Conservation (phyloP, 805 yeast genomes). For the Ogataea ramenticola region DNA sequence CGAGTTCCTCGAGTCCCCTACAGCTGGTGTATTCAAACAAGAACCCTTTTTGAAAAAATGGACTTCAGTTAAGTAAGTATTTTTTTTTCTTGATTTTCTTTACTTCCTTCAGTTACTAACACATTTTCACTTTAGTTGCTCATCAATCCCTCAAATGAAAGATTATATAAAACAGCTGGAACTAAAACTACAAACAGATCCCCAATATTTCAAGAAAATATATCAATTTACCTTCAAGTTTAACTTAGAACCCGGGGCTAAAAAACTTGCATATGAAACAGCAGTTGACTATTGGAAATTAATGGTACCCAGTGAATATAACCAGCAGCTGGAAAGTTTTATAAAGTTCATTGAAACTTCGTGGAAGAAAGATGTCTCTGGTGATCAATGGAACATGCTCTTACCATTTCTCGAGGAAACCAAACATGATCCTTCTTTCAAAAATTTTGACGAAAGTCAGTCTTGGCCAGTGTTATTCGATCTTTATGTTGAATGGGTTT, state of each 20-base stretch:
- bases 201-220: constrained; percentile 42
- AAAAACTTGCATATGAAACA: constrained; percentile 47
- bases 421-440: constrained; percentile 44
- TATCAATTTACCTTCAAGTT: constrained; percentile 70
- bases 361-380: constrained; percentile 44
- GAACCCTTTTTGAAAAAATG: constrained; percentile 52
- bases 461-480: constrained; percentile 94
- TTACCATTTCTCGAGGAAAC: constrained; percentile 52
- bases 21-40: constrained; percentile 52
- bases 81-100: background rate
- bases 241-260: constrained; percentile 52
- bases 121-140: too few species aligned
- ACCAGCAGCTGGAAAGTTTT: constrained; percentile 44
- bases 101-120: background rate
- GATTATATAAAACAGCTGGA: constrained; percentile 26
- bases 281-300: constrained; percentile 77
- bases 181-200: constrained; percentile 26
- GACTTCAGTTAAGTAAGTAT: constrained; percentile 27
- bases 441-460: constrained; percentile 64
- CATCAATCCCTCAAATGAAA: constrained; percentile 41
- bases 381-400: constrained; percentile 85
- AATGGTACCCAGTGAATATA: constrained; percentile 35
- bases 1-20: constrained; percentile 57
- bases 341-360: constrained; percentile 39
- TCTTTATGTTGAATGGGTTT: constrained; percentile 57